Conservation (phyloP, 164 flowering plant genomes). For the Stephania yunnanensis region DNA sequence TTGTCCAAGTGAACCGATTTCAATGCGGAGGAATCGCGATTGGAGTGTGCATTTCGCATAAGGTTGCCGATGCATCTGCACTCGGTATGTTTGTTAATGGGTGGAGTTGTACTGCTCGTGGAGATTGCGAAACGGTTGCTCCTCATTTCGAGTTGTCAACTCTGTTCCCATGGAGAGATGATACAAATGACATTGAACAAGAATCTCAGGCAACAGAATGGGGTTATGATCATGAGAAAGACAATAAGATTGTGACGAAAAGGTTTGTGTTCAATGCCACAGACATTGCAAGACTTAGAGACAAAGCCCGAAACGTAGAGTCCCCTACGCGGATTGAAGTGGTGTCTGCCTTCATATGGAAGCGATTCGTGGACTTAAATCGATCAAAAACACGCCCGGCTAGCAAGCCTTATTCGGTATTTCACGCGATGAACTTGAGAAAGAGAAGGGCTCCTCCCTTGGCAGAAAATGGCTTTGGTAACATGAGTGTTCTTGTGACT, state of each 20-base stretch:
- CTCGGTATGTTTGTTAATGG: conserved; percentile 28
- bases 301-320: neutral
- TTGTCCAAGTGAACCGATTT: conserved; percentile 39
- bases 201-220: neutral
- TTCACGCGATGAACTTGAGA: conserved; percentile 19
- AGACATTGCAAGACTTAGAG: conserved; percentile 12
- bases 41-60: conserved; percentile 43
- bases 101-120: conserved; percentile 37
- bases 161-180: conserved; percentile 26
- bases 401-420: neutral
- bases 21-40: conserved; percentile 57
- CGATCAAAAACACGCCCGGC: neutral
- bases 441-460: conserved; percentile 17
- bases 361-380: conserved; percentile 9
- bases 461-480: conserved; percentile 19
- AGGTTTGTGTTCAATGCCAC: conserved; percentile 20
- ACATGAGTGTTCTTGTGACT: neutral
- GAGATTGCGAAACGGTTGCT: neutral
- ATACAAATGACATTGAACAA: neutral
- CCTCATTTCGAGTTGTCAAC: conserved; percentile 25
- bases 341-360: conserved; percentile 22
- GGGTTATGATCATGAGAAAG: neutral
- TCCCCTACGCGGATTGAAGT: conserved; percentile 13
- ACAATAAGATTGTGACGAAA: conserved; percentile 17
- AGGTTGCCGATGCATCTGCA: conserved; percentile 34